Conservation (phyloP, 768 basidiomycete species). For the Crepidotus variabilis region DNA sequence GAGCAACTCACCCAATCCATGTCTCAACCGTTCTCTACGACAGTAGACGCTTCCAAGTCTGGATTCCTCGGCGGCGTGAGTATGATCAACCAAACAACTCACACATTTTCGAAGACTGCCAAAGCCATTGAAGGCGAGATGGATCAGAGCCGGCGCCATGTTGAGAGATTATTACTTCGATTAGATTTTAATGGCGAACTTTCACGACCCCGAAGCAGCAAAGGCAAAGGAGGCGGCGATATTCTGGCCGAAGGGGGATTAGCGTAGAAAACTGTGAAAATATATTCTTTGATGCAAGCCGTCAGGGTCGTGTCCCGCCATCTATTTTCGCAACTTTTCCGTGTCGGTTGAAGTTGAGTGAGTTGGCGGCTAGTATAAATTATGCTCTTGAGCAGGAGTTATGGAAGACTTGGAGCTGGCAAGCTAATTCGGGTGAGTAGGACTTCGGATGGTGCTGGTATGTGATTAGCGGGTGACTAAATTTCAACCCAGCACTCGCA, state of each 20-base stretch:
- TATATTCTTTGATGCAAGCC: slow-evolving; percentile 5
- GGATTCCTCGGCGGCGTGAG: slow-evolving; percentile 51
- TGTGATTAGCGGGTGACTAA: not conserved
- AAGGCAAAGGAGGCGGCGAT: slow-evolving; percentile 23
- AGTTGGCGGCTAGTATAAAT: not conserved
- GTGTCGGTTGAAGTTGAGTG: not conserved
- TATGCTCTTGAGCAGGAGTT: slow-evolving; percentile 2
- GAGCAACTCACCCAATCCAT: slow-evolving; percentile 75
- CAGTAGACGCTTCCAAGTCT: slow-evolving; percentile 72
- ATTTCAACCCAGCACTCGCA: slow-evolving; percentile 15
- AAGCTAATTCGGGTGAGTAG: slow-evolving; percentile 3
- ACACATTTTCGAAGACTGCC: slow-evolving; percentile 45
- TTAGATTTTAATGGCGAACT: slow-evolving; percentile 83
- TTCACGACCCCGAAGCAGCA: slow-evolving; percentile 42
- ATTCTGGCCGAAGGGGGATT: slow-evolving; percentile 42
- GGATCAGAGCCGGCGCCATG: slow-evolving; percentile 70
- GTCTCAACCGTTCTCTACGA: slow-evolving; percentile 60
- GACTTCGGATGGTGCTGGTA: not conserved
- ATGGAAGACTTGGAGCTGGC: not conserved
- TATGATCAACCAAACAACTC: slow-evolving; percentile 50
- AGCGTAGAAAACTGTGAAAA: slow-evolving; percentile 4
- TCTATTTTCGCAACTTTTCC: not conserved
- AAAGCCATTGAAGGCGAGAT: slow-evolving; percentile 51
- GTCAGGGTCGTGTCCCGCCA: not conserved
- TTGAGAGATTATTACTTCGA: slow-evolving; percentile 77